Conservation (phyloP, 2,329 filamentous ascomycete species). For the Cladosporium cucumerinum region DNA sequence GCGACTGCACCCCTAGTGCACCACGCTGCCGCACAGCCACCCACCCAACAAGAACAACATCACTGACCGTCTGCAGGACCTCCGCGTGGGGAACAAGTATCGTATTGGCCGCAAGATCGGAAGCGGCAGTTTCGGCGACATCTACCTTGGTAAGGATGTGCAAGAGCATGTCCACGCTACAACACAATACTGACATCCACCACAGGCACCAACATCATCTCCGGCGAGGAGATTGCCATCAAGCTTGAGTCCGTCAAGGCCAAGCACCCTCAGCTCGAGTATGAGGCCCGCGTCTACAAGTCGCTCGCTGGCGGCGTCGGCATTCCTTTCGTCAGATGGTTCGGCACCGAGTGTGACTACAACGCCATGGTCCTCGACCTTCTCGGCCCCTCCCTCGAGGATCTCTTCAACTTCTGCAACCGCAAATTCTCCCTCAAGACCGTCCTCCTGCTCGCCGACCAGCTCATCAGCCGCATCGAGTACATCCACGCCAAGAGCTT, state of each 20-base stretch:
- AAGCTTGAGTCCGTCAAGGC: slow-evolving; percentile 99
- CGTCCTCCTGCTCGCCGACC: slow-evolving; percentile 90
- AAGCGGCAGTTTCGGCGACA: slow-evolving; percentile 95
- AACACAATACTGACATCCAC: not conserved
- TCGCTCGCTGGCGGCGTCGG: slow-evolving; percentile 92
- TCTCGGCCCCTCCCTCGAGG: slow-evolving; percentile 90
- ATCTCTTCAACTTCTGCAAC: slow-evolving; percentile 99
- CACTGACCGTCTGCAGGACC: slow-evolving; percentile 64
- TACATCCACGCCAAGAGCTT: slow-evolving; percentile 99
- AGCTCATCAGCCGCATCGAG: slow-evolving; percentile 98
- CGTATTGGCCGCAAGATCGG: slow-evolving; percentile 99
- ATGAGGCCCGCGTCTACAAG: slow-evolving; percentile 92
- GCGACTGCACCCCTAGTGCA: slow-evolving; percentile 3
- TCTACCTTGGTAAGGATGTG: slow-evolving; percentile 70
- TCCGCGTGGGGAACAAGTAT: slow-evolving; percentile 99
- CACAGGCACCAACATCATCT: slow-evolving; percentile 96
- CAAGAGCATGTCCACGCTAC: not conserved
- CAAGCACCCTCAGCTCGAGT: slow-evolving; percentile 98
- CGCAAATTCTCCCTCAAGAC: slow-evolving; percentile 99
- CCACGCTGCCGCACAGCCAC: not conserved
- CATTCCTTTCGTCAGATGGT: slow-evolving; percentile 99
- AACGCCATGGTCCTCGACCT: slow-evolving; percentile 99
- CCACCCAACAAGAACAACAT: slow-evolving; percentile 11
- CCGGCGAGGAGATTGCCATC: slow-evolving; percentile 98
- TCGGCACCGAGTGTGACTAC: slow-evolving; percentile 99